Conservation (phyloP, 352 stramenopile species). For the Phytophthora kernoviae region DNA sequence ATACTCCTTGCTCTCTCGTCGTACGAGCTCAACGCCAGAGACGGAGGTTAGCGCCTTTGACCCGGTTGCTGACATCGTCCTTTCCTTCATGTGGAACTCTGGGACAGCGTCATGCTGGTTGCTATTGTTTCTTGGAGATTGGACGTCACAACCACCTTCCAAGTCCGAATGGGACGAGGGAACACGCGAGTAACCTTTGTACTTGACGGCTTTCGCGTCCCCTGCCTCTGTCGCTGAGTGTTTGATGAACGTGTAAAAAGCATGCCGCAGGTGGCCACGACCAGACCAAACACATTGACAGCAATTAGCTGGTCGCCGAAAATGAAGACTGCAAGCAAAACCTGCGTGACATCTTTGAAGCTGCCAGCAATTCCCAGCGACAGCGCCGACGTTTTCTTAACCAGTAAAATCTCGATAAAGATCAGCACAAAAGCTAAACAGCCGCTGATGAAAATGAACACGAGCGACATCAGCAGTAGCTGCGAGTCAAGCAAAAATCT, state of each 20-base stretch:
- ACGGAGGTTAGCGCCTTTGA: conserved; percentile 27
- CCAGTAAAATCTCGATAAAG: conserved; percentile 81
- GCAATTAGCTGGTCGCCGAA: conserved; percentile 69
- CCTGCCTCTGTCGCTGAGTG: conserved; percentile 39
- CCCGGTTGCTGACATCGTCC: conserved; percentile 22
- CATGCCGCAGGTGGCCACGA: conserved; percentile 76
- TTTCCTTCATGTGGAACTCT: conserved; percentile 42
- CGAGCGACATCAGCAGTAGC: conserved; percentile 54
- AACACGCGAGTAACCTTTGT: conserved; percentile 44
- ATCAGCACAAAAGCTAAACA: conserved; percentile 79
- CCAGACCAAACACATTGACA: conserved; percentile 72
- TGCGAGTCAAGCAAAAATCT: conserved; percentile 58
- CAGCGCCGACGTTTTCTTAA: conserved; percentile 84
- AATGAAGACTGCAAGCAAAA: conserved; percentile 76
- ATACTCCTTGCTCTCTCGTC: conserved; percentile 71
- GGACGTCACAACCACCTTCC: conserved; percentile 19
- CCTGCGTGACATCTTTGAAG: conserved; percentile 83
- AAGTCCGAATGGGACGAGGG: conserved; percentile 31
- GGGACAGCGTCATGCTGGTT: conserved; percentile 18
- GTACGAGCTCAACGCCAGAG: conserved; percentile 45
- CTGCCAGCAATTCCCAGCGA: conserved; percentile 81
- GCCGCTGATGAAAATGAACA: conserved; percentile 73
- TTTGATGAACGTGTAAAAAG: conserved; percentile 82
- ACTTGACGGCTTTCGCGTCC: conserved; percentile 10
- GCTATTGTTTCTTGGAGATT: conserved; percentile 13